Evolutionary conservation across 1,139 yeast genomes (phyloP), one percentile per base, ranked within the genome.

Genomic region (Geotrichum bryndzae): DNA sequence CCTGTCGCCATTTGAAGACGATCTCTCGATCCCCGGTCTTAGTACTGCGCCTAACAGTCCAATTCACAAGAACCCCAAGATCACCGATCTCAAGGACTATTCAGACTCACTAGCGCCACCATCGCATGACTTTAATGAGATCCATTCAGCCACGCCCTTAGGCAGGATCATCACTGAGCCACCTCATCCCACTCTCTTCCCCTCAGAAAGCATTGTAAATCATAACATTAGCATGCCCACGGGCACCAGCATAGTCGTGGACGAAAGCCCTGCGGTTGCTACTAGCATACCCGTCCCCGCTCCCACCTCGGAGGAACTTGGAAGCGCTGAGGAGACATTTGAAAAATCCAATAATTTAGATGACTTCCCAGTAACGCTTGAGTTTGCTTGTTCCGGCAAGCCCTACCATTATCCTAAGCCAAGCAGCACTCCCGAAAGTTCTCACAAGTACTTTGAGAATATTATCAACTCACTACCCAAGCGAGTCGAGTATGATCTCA

Each of bases 101-200:
- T 41, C 48, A 2, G 48, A 41, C 13, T 41, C 48, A 3, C 22
- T 41, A 23, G 22, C 22, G 22, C 48, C 22, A 5, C 48, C 48
- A 41, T 23, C n/a, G 48, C 48, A 41, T n/a, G 23, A 41, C 8
- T 61, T 61, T 33, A 58, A 54, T 15, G 63, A 61, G 29, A 46
- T 57, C 10, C 63, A 61, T 50, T 56, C 63, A 1, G 52, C 63
- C 2, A 54, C 61, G 1, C 54, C 61, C 25, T 48, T 61, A 6
- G 63, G 63, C n/a, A 53, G 56, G n/a, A 58, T 58, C 15, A 41
- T 61, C 23, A 45, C 56, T 11, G 27, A 53, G 22, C 27, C 41
- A 8, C 56, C 23, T 53, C 29, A 23, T 35, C 56, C 56, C 11
- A 38, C 38, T 4, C 46, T 53, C 5, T 53, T 53, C 41, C 46